phyloP scores from a whole-genome alignment of 2,329 filamentous ascomycete species.

The Aspergillus sp. region DNA sequence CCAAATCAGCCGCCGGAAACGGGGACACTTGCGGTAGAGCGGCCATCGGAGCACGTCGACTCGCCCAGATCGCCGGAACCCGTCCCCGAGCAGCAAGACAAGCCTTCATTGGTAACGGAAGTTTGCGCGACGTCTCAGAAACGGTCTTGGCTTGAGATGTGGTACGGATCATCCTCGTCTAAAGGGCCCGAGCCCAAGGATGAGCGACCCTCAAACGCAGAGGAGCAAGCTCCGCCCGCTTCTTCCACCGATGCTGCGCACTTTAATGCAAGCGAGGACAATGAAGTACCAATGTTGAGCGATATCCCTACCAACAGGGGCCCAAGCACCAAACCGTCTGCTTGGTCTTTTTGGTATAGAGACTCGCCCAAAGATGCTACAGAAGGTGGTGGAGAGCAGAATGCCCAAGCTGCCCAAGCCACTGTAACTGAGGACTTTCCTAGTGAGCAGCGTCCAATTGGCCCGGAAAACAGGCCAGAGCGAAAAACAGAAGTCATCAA shows the following conservation, averaged over 20 bases:
- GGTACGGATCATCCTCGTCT: slow-evolving; percentile 37
- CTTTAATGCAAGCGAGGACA: slow-evolving; percentile 20
- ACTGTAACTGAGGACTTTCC: slow-evolving; percentile 26
- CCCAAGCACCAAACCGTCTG: slow-evolving; percentile 35
- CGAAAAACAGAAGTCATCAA: slow-evolving; percentile 32
- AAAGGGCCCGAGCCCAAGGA: slow-evolving; percentile 30
- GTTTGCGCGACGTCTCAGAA: slow-evolving; percentile 35
- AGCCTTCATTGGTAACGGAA: slow-evolving; percentile 19
- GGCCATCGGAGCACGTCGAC: slow-evolving; percentile 20
- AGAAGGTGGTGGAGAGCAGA: slow-evolving; percentile 27
- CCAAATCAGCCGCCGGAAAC: not conserved
- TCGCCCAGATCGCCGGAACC: slow-evolving; percentile 10
- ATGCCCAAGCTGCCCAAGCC: slow-evolving; percentile 32
- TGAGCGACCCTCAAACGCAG: slow-evolving; percentile 20
- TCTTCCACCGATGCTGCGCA: slow-evolving; percentile 10
- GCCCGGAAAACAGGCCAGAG: slow-evolving; percentile 27
- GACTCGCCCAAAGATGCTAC: slow-evolving; percentile 35
- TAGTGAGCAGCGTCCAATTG: slow-evolving; percentile 24
- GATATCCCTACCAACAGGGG: slow-evolving; percentile 29
- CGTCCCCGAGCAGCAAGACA: slow-evolving; percentile 18
- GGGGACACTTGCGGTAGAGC: slow-evolving; percentile 10
- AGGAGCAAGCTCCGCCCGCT: slow-evolving; percentile 19
- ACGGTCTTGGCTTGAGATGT: slow-evolving; percentile 52
- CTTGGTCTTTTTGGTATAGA: slow-evolving; percentile 50
- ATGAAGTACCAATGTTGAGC: slow-evolving; percentile 24